These are phyloP conservation scores for Phytophthora citrophthora DNA, from an alignment of 352 stramenopile genomes.

Conservation along the genomic window DNA sequence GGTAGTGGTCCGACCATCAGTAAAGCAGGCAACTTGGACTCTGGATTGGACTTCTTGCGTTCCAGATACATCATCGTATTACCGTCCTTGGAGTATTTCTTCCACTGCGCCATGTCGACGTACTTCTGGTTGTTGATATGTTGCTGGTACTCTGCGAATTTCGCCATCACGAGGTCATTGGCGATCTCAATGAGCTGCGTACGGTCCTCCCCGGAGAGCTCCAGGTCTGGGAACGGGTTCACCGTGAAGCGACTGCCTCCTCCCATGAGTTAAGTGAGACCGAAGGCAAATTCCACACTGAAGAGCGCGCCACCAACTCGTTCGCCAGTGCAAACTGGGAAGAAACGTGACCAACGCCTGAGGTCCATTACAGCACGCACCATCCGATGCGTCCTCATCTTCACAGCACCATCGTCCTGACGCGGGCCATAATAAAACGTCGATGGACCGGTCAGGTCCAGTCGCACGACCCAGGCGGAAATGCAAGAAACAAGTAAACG, in stretches of 20 bases:
- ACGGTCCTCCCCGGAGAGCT: conserved; percentile 9
- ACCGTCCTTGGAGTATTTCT: conserved; percentile 22
- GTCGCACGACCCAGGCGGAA: conserved; percentile 12
- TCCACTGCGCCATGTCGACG: conserved; percentile 28
- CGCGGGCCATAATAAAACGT: conserved; percentile 1
- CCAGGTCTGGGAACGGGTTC: conserved; percentile 33
- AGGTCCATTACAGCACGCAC: conserved; percentile 2
- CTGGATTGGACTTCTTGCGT: conserved; percentile 22
- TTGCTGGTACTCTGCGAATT: conserved; percentile 34
- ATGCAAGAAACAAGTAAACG: conserved; percentile 14
- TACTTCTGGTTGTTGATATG: conserved; percentile 30
- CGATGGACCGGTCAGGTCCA: not conserved
- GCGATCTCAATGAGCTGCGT: conserved; percentile 23
- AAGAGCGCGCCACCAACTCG: not conserved
- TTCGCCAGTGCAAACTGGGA: not conserved
- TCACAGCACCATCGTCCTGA: conserved; percentile 2
- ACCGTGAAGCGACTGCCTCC: conserved; percentile 29
- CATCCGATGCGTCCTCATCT: conserved; percentile 13
- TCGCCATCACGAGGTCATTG: conserved; percentile 20
- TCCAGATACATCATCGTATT: conserved; percentile 29
- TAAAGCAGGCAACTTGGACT: conserved; percentile 31
- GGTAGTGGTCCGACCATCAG: conserved; percentile 37
- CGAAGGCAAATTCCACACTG: conserved; percentile 9
- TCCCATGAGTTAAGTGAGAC: not conserved
- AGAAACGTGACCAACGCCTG: conserved; percentile 1